These are phyloP conservation scores for Fusarium anthophilum DNA, from an alignment of 2,329 filamentous ascomycete genomes.

Conservation along the genomic window DNA sequence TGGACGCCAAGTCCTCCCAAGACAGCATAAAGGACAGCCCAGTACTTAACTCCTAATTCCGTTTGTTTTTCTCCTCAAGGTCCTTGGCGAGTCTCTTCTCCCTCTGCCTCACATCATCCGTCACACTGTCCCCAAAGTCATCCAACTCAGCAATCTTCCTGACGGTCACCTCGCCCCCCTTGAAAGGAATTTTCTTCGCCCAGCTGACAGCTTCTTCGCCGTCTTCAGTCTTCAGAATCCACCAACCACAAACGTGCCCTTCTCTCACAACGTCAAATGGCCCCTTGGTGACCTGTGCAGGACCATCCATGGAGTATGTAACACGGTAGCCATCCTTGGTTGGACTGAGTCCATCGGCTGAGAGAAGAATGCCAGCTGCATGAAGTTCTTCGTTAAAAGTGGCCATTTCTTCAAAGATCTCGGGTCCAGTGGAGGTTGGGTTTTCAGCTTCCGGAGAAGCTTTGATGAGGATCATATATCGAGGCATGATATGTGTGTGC, in stretches of 20 bases:
- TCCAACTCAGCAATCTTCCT: slow-evolving; percentile 37
- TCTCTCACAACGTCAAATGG: slow-evolving; percentile 44
- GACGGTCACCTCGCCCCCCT: slow-evolving; percentile 38
- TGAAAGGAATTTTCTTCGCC: slow-evolving; percentile 44
- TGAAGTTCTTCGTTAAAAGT: slow-evolving; percentile 43
- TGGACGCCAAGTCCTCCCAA: too few relatives aligned
- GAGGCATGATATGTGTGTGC: slow-evolving; percentile 37
- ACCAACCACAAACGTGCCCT: slow-evolving; percentile 44
- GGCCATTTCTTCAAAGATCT: slow-evolving; percentile 41
- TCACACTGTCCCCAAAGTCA: slow-evolving; percentile 30
- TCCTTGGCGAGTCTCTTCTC: slow-evolving; percentile 9
- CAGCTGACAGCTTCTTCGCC: slow-evolving; percentile 44
- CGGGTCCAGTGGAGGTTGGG: slow-evolving; percentile 4
- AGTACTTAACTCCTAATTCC: not conserved
- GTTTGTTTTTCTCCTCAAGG: not conserved
- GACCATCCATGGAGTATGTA: slow-evolving; percentile 33
- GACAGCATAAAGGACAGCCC: not conserved
- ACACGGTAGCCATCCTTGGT: slow-evolving; percentile 43
- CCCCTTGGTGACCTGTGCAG: slow-evolving; percentile 37
- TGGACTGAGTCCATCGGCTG: slow-evolving; percentile 40
- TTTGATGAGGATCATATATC: slow-evolving; percentile 46
- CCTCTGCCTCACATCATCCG: slow-evolving; percentile 26
- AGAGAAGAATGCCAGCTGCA: slow-evolving; percentile 42
- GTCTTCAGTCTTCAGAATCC: slow-evolving; percentile 44
- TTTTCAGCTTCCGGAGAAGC: slow-evolving; percentile 38